These are phyloP conservation scores for Collybia nuda DNA, from an alignment of 768 basidiomycete genomes.

Conservation along the genomic window DNA sequence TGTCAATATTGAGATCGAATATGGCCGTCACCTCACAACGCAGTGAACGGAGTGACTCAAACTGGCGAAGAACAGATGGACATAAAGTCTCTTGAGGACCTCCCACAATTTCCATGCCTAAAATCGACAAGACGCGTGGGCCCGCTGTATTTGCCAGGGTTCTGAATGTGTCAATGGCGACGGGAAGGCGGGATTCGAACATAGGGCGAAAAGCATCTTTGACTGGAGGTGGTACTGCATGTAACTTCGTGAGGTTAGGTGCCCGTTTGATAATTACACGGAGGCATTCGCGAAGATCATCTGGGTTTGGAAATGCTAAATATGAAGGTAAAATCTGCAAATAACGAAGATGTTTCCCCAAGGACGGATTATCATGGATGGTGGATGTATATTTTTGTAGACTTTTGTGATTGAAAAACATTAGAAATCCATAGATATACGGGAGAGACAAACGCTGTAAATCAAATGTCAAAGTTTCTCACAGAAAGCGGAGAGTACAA, in stretches of 20 bases:
- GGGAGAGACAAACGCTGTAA: neutral
- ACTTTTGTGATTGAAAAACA: neutral
- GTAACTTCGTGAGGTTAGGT: neutral
- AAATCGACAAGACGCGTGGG: neutral
- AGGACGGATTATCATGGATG: neutral
- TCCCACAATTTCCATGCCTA: neutral
- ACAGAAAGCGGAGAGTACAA: no score
- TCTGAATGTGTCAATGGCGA: neutral
- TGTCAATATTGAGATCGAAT: neutral
- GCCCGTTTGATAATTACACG: neutral
- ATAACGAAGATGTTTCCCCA: neutral
- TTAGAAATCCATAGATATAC: neutral
- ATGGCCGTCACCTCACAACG: neutral
- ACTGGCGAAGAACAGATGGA: neutral
- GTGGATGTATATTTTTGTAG: neutral
- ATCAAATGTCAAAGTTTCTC: neutral
- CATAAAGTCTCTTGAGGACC: neutral
- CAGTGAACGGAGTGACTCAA: neutral
- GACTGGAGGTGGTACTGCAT: neutral
- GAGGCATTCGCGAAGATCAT: neutral
- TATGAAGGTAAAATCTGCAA: neutral
- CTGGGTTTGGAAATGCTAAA: neutral
- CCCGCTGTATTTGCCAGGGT: neutral
- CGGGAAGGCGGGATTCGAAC: neutral
- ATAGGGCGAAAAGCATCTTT: neutral